phyloP scores from a whole-genome alignment of 805 yeast species.

The Ogataea trehalophila region DNA sequence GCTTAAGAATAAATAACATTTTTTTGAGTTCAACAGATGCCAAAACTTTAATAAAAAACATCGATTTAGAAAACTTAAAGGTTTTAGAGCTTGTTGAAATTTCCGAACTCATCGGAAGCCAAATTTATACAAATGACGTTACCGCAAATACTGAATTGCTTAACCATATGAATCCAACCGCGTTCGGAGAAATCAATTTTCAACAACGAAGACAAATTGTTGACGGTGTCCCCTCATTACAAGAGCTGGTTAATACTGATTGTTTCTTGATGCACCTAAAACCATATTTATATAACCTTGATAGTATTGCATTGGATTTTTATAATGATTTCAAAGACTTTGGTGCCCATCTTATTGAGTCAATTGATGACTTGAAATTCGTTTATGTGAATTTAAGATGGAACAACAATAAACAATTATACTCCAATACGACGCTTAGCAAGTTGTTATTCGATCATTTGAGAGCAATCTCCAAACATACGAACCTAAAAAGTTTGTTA shows the following conservation, averaged over 20 bases:
- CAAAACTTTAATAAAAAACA: slow-evolving; percentile 2
- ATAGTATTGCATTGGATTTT: slow-evolving; percentile 16
- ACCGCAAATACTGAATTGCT: slow-evolving; percentile 11
- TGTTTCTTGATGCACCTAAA: slow-evolving; percentile 10
- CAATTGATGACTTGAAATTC: slow-evolving; percentile 8
- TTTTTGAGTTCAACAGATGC: slow-evolving; percentile 13
- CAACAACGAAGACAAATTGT: background rate
- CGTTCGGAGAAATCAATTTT: slow-evolving; percentile 9
- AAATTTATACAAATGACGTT: background rate
- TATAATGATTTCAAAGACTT: slow-evolving; percentile 15
- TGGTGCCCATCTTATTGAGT: slow-evolving; percentile 11
- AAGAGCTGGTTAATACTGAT: background rate
- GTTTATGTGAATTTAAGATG: slow-evolving; percentile 20
- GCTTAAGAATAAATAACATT: slow-evolving; percentile 15
- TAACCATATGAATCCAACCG: slow-evolving; percentile 8
- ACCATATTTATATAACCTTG: slow-evolving; percentile 10
- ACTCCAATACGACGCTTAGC: slow-evolving; percentile 2
- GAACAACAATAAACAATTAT: slow-evolving; percentile 11
- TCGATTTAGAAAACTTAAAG: slow-evolving; percentile 14
- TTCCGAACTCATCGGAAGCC: slow-evolving; percentile 8
- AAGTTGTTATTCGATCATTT: slow-evolving; percentile 7
- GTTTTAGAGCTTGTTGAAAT: slow-evolving; percentile 15
- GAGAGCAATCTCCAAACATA: slow-evolving; percentile 10
- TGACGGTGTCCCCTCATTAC: background rate
- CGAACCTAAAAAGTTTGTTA: slow-evolving; percentile 12